phyloP scores from a whole-genome alignment of 202 grass and related monocot genomes.

The Zizania palustris region DNA sequence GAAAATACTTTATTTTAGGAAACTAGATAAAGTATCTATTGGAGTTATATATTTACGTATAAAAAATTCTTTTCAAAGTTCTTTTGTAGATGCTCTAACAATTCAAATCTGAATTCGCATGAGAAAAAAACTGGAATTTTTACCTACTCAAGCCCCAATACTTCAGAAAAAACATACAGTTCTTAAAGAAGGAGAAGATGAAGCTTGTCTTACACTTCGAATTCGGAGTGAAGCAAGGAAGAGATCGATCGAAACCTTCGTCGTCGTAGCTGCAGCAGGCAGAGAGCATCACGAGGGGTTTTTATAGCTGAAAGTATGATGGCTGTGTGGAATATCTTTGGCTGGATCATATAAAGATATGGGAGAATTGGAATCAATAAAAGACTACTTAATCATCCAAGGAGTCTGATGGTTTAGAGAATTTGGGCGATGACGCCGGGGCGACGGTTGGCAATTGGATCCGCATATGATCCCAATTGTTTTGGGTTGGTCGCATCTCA shows the following conservation, averaged over 20 bases:
- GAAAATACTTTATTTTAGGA: too few species aligned
- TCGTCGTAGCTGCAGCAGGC: not conserved
- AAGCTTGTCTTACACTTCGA: not conserved
- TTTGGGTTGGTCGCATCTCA: constrained; percentile 21
- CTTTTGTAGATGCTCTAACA: too few species aligned
- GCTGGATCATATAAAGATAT: constrained; percentile 14
- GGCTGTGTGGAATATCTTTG: not conserved
- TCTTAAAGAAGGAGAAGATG: not conserved
- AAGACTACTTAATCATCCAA: not conserved
- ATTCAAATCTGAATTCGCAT: too few species aligned
- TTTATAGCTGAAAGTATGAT: constrained; percentile 42
- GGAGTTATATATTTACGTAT: too few species aligned
- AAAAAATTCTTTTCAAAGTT: too few species aligned
- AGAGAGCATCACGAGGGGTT: not conserved
- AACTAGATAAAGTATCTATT: too few species aligned
- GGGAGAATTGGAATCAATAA: constrained; percentile 18
- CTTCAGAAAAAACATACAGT: too few species aligned
- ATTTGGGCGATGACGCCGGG: too few species aligned
- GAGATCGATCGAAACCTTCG: not conserved
- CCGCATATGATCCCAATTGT: constrained; percentile 44
- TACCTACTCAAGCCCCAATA: too few species aligned
- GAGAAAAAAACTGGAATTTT: too few species aligned
- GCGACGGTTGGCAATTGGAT: constrained; percentile 26
- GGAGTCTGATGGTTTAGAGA: not conserved
- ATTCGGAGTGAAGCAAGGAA: not conserved